These are phyloP conservation scores for Chaetomium globosum DNA, from an alignment of 2,329 filamentous ascomycete genomes.

Conservation along the genomic window DNA sequence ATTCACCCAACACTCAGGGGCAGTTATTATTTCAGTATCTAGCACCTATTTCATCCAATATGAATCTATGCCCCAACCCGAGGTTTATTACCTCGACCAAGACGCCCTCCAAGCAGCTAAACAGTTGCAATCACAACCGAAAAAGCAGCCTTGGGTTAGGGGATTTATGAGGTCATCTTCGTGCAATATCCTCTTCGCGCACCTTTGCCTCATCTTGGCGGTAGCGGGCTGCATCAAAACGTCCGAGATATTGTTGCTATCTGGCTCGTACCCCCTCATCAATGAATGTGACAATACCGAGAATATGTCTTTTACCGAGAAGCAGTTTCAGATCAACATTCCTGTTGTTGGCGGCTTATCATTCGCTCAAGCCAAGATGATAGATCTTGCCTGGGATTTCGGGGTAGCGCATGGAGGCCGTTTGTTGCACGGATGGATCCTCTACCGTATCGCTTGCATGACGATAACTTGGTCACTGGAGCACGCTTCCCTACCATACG, in stretches of 20 bases:
- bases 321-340: not conserved
- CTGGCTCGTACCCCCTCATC: not conserved
- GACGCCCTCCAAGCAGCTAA: not conserved
- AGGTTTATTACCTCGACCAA: not conserved
- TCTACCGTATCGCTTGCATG: not conserved
- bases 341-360: not conserved
- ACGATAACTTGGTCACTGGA: not conserved
- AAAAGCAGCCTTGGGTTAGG: not conserved
- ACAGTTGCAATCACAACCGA: not conserved
- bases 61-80: not conserved
- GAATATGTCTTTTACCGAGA: not conserved
- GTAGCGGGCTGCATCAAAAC: not conserved
- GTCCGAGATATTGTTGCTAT: not conserved
- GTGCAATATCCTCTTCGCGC: not conserved
- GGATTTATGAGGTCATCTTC: not conserved
- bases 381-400: not conserved
- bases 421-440: not conserved
- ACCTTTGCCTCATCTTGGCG: not conserved
- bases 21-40: not conserved
- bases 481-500: not conserved
- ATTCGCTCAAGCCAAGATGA: not conserved
- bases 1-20: not conserved
- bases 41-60: not conserved
- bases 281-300: not conserved
- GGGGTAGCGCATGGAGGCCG: not conserved